Conservation (phyloP, 2,329 filamentous ascomycete genomes). For the Cadophora malorum region DNA sequence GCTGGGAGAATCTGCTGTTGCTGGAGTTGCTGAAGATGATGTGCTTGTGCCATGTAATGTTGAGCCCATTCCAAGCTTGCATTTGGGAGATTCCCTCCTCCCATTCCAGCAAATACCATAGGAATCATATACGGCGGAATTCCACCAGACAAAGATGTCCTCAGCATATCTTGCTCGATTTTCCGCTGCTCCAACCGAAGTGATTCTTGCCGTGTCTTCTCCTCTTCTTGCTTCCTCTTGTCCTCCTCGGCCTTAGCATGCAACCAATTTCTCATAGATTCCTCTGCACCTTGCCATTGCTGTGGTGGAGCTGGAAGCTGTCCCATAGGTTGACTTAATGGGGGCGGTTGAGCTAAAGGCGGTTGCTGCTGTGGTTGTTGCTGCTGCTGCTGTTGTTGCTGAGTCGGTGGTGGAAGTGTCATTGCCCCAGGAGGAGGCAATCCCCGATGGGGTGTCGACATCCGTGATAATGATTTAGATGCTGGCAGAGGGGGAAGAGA, state of each 20-base stretch:
- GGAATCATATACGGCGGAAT: conserved; percentile 78
- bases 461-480: conserved; percentile 56
- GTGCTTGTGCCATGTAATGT: conserved; percentile 63
- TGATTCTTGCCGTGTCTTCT: conserved; percentile 67
- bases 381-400: conserved; percentile 32
- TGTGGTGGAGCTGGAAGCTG: conserved; percentile 68
- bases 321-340: conserved; percentile 52
- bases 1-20: conserved; percentile 53
- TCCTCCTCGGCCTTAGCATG: conserved; percentile 77
- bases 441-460: conserved; percentile 74
- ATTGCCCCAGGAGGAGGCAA: conserved; percentile 73
- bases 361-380: conserved; percentile 38
- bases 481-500: conserved; percentile 44
- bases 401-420: conserved; percentile 56
- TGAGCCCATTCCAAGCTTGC: conserved; percentile 72
- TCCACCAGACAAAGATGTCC: conserved; percentile 70
- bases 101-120: conserved; percentile 76
- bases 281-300: conserved; percentile 71
- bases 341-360: conserved; percentile 47
- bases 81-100: conserved; percentile 65
- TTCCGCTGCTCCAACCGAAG: conserved; percentile 74
- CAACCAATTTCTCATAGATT: conserved; percentile 75
- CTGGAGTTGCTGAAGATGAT: conserved; percentile 50
- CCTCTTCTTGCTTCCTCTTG: conserved; percentile 74
- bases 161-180: conserved; percentile 75